Evolutionary conservation across 1,284 basidiomycete species (phyloP).

Genomic region (Puccinia novopanici): DNA sequence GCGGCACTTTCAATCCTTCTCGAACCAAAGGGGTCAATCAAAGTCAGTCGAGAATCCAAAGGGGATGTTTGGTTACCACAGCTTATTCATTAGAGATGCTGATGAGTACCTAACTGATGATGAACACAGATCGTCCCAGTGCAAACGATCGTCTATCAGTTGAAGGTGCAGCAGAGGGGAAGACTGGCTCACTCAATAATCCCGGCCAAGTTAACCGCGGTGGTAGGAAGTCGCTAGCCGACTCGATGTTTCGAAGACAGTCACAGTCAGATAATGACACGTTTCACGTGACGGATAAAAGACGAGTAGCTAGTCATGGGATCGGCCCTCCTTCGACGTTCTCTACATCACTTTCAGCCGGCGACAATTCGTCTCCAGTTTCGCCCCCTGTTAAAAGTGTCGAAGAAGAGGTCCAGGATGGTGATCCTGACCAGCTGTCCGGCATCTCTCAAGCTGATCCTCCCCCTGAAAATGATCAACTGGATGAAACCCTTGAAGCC

Average conservation of each 20-base stretch:
- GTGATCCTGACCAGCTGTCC: not conserved
- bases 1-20: conserved; percentile 46
- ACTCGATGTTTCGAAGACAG: not conserved
- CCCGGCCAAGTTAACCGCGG: not conserved
- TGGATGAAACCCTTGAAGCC: not conserved
- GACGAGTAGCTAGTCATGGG: conserved; percentile 14
- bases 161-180: not conserved
- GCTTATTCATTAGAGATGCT: not conserved
- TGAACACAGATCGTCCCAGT: not conserved
- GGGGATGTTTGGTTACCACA: too few species aligned
- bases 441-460: not conserved
- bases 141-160: not conserved
- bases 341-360: not conserved
- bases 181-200: not conserved
- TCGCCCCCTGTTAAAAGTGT: not conserved
- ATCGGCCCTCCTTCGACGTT: not conserved
- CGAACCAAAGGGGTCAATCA: not conserved
- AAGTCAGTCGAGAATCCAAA: conserved; percentile 15
- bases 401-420: not conserved
- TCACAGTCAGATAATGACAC: not conserved
- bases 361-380: not conserved
- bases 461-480: not conserved
- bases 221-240: conserved; percentile 15
- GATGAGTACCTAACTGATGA: not conserved
- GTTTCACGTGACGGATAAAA: conserved; percentile 5